Conservation (phyloP, 2,329 filamentous ascomycete species). For the Fusarium verrucosum region DNA sequence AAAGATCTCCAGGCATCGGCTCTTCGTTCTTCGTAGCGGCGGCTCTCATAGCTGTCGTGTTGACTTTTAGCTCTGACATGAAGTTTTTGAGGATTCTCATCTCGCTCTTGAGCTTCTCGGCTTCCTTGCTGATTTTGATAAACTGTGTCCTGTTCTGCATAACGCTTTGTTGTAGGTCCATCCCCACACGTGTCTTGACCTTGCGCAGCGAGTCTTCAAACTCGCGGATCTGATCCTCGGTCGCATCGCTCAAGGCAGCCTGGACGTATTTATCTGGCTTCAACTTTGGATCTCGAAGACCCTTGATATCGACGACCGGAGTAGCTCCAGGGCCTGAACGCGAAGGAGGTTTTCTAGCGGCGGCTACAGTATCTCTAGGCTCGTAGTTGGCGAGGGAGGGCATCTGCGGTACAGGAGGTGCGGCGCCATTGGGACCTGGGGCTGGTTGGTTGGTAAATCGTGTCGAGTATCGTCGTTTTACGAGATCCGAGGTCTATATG, state of each 20-base stretch:
- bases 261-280: conserved; percentile 82
- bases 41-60: conserved; percentile 72
- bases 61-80: conserved; percentile 90
- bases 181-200: conserved; percentile 79
- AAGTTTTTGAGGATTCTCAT: conserved; percentile 91
- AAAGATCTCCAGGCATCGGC: conserved; percentile 61
- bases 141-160: conserved; percentile 98
- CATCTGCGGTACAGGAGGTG: conserved; percentile 76
- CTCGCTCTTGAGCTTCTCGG: conserved; percentile 95
- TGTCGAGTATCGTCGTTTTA: conserved; percentile 94
- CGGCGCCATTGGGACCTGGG: conserved; percentile 72
- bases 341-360: conserved; percentile 61
- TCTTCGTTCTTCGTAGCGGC: conserved; percentile 64
- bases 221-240: conserved; percentile 84
- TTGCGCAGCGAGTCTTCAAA: conserved; percentile 81
- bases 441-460: conserved; percentile 80
- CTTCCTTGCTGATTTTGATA: conserved; percentile 99
- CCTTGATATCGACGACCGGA: conserved; percentile 78
- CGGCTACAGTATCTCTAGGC: conserved; percentile 51
- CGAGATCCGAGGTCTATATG: conserved; percentile 76
- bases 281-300: conserved; percentile 81
- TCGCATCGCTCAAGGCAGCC: conserved; percentile 80
- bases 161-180: conserved; percentile 92
- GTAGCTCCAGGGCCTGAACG: conserved; percentile 58
- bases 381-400: conserved; percentile 69